Evolutionary conservation across 192 early-diverging fungal genomes (phyloP).

Genomic region (Coemansia sp.): DNA sequence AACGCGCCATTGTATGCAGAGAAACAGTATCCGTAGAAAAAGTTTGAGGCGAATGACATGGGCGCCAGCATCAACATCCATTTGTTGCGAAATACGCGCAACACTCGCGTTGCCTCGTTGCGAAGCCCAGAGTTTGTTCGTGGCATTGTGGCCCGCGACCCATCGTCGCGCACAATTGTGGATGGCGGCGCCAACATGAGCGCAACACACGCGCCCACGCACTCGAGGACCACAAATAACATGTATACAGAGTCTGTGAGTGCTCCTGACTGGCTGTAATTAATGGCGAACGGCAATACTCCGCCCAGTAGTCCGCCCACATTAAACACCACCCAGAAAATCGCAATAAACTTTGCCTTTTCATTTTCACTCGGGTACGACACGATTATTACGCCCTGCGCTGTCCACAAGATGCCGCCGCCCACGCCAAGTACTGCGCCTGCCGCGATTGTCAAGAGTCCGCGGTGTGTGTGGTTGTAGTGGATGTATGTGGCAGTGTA

Average conservation of each 20-base stretch:
- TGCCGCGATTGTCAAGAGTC: slow-evolving; percentile 63
- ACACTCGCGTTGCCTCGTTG: slow-evolving; percentile 59
- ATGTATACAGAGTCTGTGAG: slow-evolving; percentile 70
- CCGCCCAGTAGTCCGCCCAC: slow-evolving; percentile 76
- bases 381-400: slow-evolving; percentile 78
- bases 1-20: slow-evolving; percentile 58
- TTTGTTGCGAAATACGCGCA: slow-evolving; percentile 64
- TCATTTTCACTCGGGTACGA: slow-evolving; percentile 75
- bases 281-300: slow-evolving; percentile 65
- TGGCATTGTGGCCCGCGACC: slow-evolving; percentile 61
- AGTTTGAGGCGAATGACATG: slow-evolving; percentile 74
- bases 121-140: slow-evolving; percentile 57
- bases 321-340: slow-evolving; percentile 82
- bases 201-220: slow-evolving; percentile 58
- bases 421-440: slow-evolving; percentile 76
- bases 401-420: slow-evolving; percentile 70
- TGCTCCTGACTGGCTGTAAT: slow-evolving; percentile 52
- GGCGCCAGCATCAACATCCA: slow-evolving; percentile 72
- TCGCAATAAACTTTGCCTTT: slow-evolving; percentile 78
- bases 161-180: slow-evolving; percentile 68
- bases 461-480: slow-evolving; percentile 61
- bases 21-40: slow-evolving; percentile 80
- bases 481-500: slow-evolving; percentile 73
- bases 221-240: slow-evolving; percentile 73
- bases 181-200: slow-evolving; percentile 60